Conservation (phyloP, 2,329 filamentous ascomycete species). For the Fusarium haematococcum region DNA sequence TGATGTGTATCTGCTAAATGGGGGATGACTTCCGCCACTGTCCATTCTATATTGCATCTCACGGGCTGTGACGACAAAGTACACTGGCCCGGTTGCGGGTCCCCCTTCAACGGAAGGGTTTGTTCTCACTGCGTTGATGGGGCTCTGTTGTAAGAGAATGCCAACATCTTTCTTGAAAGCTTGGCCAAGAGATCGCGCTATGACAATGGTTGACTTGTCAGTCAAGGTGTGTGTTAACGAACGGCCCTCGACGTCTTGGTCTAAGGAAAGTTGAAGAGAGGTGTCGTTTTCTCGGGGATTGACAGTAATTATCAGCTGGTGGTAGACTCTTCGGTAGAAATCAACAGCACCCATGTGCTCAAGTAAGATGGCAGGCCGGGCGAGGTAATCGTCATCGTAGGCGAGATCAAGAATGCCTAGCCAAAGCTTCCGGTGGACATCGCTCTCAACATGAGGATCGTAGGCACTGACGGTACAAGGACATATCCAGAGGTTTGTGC, state of each 20-base stretch:
- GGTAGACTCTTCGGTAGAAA: conserved; percentile 35
- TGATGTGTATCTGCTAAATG: conserved; percentile 26
- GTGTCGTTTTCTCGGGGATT: conserved; percentile 18
- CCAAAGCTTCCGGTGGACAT: conserved; percentile 12
- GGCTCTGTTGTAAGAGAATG: conserved; percentile 35
- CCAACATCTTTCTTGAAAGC: conserved; percentile 22
- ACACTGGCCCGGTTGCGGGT: conserved; percentile 30
- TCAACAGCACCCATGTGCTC: conserved; percentile 29
- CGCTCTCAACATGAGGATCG: not conserved
- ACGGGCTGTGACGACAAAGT: conserved; percentile 21
- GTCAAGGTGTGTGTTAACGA: not conserved
- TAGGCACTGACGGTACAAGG: conserved; percentile 24
- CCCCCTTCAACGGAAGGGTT: not conserved
- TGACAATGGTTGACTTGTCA: not conserved
- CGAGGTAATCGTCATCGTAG: conserved; percentile 36
- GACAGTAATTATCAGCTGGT: conserved; percentile 27
- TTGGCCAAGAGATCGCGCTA: conserved; percentile 1
- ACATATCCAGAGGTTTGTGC: conserved; percentile 34
- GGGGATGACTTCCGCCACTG: conserved; percentile 28
- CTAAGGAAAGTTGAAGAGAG: not conserved
- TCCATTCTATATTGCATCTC: not conserved
- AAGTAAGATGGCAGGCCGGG: conserved; percentile 36
- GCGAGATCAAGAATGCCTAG: conserved; percentile 39
- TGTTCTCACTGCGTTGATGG: conserved; percentile 16
- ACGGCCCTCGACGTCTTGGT: not conserved